These are phyloP conservation scores for Phytophthora megakarya DNA, from an alignment of 352 stramenopile genomes.

Conservation along the genomic window DNA sequence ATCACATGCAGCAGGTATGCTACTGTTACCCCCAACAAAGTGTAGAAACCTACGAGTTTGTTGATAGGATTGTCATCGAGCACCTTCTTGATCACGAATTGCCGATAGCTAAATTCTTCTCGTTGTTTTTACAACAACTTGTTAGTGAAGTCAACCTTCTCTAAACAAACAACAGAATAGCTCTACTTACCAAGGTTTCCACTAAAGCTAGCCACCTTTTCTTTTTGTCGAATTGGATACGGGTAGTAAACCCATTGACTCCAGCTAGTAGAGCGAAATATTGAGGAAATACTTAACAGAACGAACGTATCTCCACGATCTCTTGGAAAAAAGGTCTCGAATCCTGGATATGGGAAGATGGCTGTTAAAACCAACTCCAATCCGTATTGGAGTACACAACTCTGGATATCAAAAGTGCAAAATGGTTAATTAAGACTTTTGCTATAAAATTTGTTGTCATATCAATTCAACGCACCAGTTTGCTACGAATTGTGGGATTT, in stretches of 20 bases:
- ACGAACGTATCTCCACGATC: slow-evolving; percentile 41
- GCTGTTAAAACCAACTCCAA: slow-evolving; percentile 42
- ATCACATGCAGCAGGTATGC: slow-evolving; percentile 54
- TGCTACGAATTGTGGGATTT: not conserved
- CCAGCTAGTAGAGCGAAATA: slow-evolving; percentile 57
- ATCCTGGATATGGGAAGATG: slow-evolving; percentile 57
- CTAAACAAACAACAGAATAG: not conserved
- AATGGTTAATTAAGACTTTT: not conserved
- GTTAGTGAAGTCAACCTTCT: too few relatives aligned
- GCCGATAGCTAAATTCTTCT: slow-evolving; percentile 65
- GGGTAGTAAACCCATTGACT: slow-evolving; percentile 63
- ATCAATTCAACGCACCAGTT: slow-evolving; percentile 17
- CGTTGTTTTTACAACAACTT: not conserved
- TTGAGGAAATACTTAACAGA: slow-evolving; percentile 45
- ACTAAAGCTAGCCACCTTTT: slow-evolving; percentile 67
- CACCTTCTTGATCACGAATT: slow-evolving; percentile 80
- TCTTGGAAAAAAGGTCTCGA: slow-evolving; percentile 42
- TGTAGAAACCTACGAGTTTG: slow-evolving; percentile 45
- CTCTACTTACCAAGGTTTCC: slow-evolving; percentile 47
- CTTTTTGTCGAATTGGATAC: slow-evolving; percentile 72
- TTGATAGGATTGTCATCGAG: slow-evolving; percentile 56
- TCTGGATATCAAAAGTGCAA: slow-evolving; percentile 10
- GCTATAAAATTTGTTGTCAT: not conserved
- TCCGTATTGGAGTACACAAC: slow-evolving; percentile 17
- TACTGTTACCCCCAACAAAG: slow-evolving; percentile 25